Percentiles rank a stretch among this genome's conserved stretches.
Conservation (phyloP, 805 yeast species). For the Starmerella ratchasimensis region DNA sequence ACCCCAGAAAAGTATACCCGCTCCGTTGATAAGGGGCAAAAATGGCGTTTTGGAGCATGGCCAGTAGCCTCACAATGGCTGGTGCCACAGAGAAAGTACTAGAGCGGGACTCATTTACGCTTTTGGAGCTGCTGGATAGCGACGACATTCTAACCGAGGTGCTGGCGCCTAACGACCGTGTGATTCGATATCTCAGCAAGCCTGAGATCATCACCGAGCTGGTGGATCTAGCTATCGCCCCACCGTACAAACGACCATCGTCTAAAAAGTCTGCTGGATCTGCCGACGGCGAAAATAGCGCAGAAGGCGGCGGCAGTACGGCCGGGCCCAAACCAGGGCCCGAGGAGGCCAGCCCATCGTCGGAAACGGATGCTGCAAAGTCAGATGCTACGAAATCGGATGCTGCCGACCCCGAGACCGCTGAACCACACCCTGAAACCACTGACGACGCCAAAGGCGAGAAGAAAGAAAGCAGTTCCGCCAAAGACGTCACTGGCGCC, state of each 20-base stretch:
- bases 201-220: constrained; percentile 59
- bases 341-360: background rate
- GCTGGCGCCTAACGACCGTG: constrained; percentile 54
- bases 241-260: constrained; percentile 17
- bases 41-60: constrained; percentile 47
- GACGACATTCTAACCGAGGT: constrained; percentile 62
- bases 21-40: too few relatives aligned
- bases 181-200: constrained; percentile 66
- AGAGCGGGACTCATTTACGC: constrained; percentile 34
- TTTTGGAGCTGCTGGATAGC: constrained; percentile 51
- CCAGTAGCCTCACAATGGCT: constrained; percentile 17
- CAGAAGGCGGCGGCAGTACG: too few relatives aligned
- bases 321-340: too few relatives aligned
- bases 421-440: background rate
- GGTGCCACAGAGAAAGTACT: constrained; percentile 31
- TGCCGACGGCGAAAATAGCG: constrained; percentile 16
- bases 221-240: constrained; percentile 41
- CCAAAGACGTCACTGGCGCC: background rate
- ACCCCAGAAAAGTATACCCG: too few relatives aligned
- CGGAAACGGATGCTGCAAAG: background rate
- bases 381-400: background rate
- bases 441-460: background rate
- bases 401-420: background rate
- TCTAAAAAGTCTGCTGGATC: background rate
- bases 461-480: background rate